phyloP scores from a whole-genome alignment of 768 basidiomycete genomes.

The Tulasnella sp. region DNA sequence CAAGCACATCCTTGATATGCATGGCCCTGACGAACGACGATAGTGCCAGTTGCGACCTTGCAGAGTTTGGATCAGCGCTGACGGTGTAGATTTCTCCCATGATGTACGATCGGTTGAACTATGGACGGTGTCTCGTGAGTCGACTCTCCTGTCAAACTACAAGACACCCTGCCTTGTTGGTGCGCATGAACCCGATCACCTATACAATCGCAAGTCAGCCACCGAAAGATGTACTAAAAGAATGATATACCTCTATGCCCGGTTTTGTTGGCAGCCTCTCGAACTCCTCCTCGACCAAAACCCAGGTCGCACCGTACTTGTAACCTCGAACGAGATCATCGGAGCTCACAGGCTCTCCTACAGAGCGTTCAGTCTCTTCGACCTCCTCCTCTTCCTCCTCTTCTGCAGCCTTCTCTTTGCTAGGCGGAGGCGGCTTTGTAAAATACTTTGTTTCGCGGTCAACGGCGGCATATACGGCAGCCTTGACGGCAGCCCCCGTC shows the following conservation, averaged over 20 bases:
- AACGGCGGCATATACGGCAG: constrained; percentile 30
- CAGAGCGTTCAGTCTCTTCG: constrained; percentile 22
- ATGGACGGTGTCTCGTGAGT: constrained; percentile 9
- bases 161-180: constrained; percentile 39
- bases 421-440: constrained; percentile 29
- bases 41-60: constrained; percentile 68
- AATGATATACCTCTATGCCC: constrained; percentile 57
- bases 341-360: constrained; percentile 39
- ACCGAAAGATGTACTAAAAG: too few relatives aligned
- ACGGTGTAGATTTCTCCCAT: constrained; percentile 82
- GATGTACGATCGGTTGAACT: constrained; percentile 73
- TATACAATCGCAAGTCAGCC: not conserved
- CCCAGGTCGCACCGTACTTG: constrained; percentile 83
- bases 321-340: constrained; percentile 71
- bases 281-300: constrained; percentile 79
- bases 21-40: constrained; percentile 82
- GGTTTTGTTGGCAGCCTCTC: constrained; percentile 56
- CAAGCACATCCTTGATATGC: constrained; percentile 49
- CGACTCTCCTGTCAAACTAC: not conserved
- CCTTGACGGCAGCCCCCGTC: constrained; percentile 10
- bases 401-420: not conserved
- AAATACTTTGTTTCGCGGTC: constrained; percentile 43
- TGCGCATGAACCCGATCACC: constrained; percentile 69
- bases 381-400: constrained; percentile 27
- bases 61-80: constrained; percentile 56